Base-by-base conservation (phyloP, 2,329 filamentous ascomycete genomes). In the Aquanectria penicillioides region DNA sequence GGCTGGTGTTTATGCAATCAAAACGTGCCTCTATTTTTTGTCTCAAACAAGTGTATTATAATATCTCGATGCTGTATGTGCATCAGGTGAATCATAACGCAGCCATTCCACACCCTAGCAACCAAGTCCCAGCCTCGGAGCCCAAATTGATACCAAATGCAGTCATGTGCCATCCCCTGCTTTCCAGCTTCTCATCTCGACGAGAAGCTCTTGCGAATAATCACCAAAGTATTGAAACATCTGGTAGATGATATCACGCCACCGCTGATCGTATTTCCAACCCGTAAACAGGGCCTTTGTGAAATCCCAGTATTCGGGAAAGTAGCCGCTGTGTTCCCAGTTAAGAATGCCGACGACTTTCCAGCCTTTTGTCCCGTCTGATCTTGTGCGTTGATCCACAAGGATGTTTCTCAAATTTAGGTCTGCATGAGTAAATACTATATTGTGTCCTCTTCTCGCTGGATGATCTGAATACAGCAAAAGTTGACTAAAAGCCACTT, bases 401-500 rank as follows among this genome's bases (percentile, higher is more conserved):
- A 75, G 47, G 18, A 77, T 75, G 38, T 76, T 77, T 6, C 70
- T 63, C 2, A 69, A 62, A 37, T 74, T 74, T 6, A 77, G 65
- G 43, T 75, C 73, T 2, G 70, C 71, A 49, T 75, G 72, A 4
- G 73, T 74, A 23, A 76, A 76, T 6, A 73, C 61, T 8, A 72
- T 69, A 18, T 57, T 54, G 48, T 75, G 70, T 10, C 69, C 68
- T 3, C 65, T 64, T 3, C 70, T 68, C 38, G 51, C 53, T 9
- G 73, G 67, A 3, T 77, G 69, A 31, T 77, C 69, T 5, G 70
- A 47, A 34, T 68, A 70, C 17, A 66, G 54, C 13, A 76, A 41
- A 6, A 58, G n/a, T 47, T 73, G 63, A 57, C 69, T 75, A 51
- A 77, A 77, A 10, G 67, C 57, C 10, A 62, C 66, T 57, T 75